Percentiles rank a stretch among this genome's conserved stretches.
phyloP scores from a whole-genome alignment of 306 rosid species.

The Lagenaria siceraria region DNA sequence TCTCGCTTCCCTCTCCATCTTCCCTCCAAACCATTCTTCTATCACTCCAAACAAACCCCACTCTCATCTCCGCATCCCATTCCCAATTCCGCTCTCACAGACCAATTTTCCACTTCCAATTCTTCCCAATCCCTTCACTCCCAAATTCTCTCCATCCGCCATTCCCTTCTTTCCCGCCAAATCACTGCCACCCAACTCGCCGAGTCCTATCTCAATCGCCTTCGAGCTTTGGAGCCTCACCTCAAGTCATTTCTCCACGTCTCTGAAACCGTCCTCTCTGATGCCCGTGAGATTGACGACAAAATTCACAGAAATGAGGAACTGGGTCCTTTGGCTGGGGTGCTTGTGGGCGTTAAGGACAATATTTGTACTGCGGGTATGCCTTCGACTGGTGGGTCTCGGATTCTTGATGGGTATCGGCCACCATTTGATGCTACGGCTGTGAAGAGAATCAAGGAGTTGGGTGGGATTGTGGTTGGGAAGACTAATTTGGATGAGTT shows the following conservation, averaged over 20 bases:
- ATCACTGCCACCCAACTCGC: slow-evolving; percentile 53
- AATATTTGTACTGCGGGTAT: slow-evolving; percentile 80
- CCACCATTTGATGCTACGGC: slow-evolving; percentile 91
- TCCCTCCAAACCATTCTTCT: slow-evolving; percentile 17
- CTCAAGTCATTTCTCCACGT: slow-evolving; percentile 78
- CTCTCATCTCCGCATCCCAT: slow-evolving; percentile 32
- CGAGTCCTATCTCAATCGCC: slow-evolving; percentile 49
- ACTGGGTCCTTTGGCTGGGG: slow-evolving; percentile 74
- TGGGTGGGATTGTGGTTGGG: slow-evolving; percentile 76
- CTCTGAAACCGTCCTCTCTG: slow-evolving; percentile 32
- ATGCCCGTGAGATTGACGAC: slow-evolving; percentile 44
- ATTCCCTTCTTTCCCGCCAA: slow-evolving; percentile 57
- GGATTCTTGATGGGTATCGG: slow-evolving; percentile 55
- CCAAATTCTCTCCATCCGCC: slow-evolving; percentile 73
- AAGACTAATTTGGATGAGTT: slow-evolving; percentile 96
- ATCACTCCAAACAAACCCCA: slow-evolving; percentile 11
- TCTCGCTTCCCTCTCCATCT: slow-evolving; percentile 31
- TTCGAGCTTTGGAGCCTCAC: slow-evolving; percentile 57
- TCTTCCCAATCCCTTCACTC: slow-evolving; percentile 30
- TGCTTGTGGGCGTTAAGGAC: slow-evolving; percentile 77
- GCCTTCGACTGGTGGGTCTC: slow-evolving; percentile 89
- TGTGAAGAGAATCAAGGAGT: slow-evolving; percentile 52
- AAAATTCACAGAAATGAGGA: slow-evolving; percentile 40
- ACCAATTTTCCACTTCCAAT: slow-evolving; percentile 20
- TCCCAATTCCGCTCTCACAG: slow-evolving; percentile 29